Evolutionary conservation across 352 stramenopile genomes (phyloP), one percentile per base, ranked within the genome.

Genomic region (Globisporangium takayamanum): DNA sequence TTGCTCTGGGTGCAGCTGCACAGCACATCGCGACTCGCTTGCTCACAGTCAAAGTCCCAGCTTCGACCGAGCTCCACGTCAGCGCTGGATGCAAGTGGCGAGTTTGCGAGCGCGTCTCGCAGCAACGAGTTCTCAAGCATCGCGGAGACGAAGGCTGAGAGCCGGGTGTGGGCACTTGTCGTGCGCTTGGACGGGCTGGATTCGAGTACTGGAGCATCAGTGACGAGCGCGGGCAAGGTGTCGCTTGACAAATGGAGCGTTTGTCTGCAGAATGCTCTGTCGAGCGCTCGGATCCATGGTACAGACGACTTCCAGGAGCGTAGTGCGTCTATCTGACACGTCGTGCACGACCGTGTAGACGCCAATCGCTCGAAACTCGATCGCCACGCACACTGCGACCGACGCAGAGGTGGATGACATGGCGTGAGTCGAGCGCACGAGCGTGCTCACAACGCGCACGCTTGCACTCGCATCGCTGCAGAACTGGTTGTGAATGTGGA

Each of bases 11-110:
- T 20, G 5, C 18, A 18, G 3, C 26, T 28, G 12, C 48, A 57
- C 4, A 66, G 30, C 4, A 39, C 1, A 18, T 42, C 3, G 10
- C 39, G 37, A 11, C 20, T 61, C 39, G n/a, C 47, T 5, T n/a
- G 8, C 22, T 66, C 53, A 20, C 53, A 44, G 49, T 61, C 60
- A 7, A 57, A 2, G 16, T 61, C 60, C 47, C 51, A 66, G 14
- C 20, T 33, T 12, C 7, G 1, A 15, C 53, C 39, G 22, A 7
- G 25, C 37, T 66, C 60, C 45, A 57, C 7, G 30, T 66, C 53
- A 3, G 53, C 30, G n/a, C 46, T 66, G 2, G 37, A 20, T 26
- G 30, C 39, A 12, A 60, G 45, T 14, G 60, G 53, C 18, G 60
- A 46, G 26, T 66, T 45, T 18, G 15, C 53, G 28, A 66, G 14